These are phyloP conservation scores for Yamadazyma dendronema DNA, from an alignment of 1,139 yeast genomes.

Conservation along the genomic window DNA sequence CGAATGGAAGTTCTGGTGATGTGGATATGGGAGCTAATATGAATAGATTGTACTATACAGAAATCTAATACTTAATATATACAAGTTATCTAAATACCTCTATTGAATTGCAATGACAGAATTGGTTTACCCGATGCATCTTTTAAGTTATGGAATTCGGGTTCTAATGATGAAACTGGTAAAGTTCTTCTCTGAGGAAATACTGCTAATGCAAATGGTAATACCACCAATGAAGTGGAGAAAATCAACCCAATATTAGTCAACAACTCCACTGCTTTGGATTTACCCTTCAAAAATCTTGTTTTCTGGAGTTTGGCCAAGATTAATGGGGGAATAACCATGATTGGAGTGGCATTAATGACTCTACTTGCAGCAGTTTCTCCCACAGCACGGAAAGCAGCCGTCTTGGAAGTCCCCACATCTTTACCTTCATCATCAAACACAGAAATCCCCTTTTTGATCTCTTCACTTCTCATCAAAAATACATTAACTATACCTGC, in stretches of 20 bases:
- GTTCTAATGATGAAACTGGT: slow-evolving; percentile 59
- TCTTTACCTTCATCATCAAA: slow-evolving; percentile 64
- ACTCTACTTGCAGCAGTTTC: slow-evolving; percentile 96
- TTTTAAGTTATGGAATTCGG: slow-evolving; percentile 56
- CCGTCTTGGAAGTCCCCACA: slow-evolving; percentile 78
- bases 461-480: slow-evolving; percentile 93
- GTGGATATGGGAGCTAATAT: too few relatives aligned
- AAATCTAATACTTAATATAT: background rate
- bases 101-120: slow-evolving; percentile 72
- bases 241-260: slow-evolving; percentile 84
- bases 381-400: slow-evolving; percentile 91
- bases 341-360: slow-evolving; percentile 92
- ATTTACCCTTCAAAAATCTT: slow-evolving; percentile 59
- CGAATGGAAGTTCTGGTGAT: slow-evolving; percentile 64
- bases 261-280: slow-evolving; percentile 59
- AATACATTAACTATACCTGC: slow-evolving; percentile 95
- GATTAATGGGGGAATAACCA: slow-evolving; percentile 91
- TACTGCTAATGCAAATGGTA: slow-evolving; percentile 93
- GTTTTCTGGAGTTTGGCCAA: slow-evolving; percentile 74
- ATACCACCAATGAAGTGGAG: slow-evolving; percentile 77
- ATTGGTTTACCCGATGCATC: slow-evolving; percentile 63
- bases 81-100: slow-evolving; percentile 64
- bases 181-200: slow-evolving; percentile 86
- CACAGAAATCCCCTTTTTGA: slow-evolving; percentile 78
- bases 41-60: background rate